Evolutionary conservation across 2,329 filamentous ascomycete genomes (phyloP).

Genomic region (Arthrobotrys sinensis): DNA sequence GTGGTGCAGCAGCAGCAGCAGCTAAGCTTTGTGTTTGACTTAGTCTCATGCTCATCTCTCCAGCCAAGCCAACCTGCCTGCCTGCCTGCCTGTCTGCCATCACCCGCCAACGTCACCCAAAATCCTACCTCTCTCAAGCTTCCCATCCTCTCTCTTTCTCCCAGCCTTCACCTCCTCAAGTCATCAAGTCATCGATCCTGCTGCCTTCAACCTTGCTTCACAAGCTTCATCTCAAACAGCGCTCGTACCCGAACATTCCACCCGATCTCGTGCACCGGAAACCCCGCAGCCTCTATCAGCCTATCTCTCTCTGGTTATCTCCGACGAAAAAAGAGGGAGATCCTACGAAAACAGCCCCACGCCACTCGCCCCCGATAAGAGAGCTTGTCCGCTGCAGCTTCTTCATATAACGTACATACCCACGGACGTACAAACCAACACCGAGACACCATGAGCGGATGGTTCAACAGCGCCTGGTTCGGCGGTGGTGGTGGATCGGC

Average conservation of each 20-base stretch:
- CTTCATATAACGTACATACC: background rate
- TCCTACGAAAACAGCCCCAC: slow-evolving; percentile 19
- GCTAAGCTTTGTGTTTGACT: slow-evolving; percentile 25
- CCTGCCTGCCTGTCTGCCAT: slow-evolving; percentile 21
- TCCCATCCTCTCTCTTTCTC: slow-evolving; percentile 20
- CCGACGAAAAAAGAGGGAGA: slow-evolving; percentile 6
- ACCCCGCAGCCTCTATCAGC: background rate
- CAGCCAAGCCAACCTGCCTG: slow-evolving; percentile 19
- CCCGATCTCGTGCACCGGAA: slow-evolving; percentile 18
- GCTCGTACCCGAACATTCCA: background rate
- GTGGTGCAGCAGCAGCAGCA: background rate
- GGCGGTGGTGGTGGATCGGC: slow-evolving; percentile 82
- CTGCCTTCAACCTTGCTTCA: background rate
- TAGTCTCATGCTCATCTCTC: slow-evolving; percentile 58
- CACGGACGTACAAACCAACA: background rate
- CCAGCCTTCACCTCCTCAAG: background rate
- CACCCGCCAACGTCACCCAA: slow-evolving; percentile 60
- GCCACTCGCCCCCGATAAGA: slow-evolving; percentile 21
- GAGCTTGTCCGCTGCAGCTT: background rate
- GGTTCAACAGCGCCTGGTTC: slow-evolving; percentile 72
- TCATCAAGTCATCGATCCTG: background rate
- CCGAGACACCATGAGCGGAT: slow-evolving; percentile 47
- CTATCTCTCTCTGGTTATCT: slow-evolving; percentile 12
- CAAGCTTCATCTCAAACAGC: slow-evolving; percentile 1
- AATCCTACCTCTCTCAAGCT: slow-evolving; percentile 19